These are phyloP conservation scores for Diaporthe capsici DNA, from an alignment of 2,329 filamentous ascomycete species.

Conservation along the genomic window DNA sequence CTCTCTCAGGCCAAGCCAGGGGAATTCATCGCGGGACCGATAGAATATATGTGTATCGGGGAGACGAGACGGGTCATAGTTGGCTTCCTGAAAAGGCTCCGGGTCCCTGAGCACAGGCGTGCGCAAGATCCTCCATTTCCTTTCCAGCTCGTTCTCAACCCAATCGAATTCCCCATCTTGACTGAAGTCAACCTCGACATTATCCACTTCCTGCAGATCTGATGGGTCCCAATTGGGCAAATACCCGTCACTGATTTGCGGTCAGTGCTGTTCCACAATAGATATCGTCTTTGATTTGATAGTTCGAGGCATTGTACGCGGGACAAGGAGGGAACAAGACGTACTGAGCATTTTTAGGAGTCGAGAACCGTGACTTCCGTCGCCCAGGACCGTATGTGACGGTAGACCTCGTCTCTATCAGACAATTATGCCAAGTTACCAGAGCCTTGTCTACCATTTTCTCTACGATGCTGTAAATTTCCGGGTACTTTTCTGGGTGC, in stretches of 20 bases:
- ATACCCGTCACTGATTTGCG: not conserved
- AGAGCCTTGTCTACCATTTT: conserved; percentile 34
- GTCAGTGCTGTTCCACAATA: not conserved
- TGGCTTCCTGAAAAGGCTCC: not conserved
- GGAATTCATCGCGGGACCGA: conserved; percentile 25
- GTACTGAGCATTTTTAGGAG: conserved; percentile 3
- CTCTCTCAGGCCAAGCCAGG: conserved; percentile 36
- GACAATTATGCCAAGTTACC: conserved; percentile 23
- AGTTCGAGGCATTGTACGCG: not conserved
- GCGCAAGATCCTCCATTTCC: conserved; percentile 37
- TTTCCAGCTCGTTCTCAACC: conserved; percentile 36
- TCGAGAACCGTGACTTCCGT: conserved; percentile 3
- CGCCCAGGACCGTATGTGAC: conserved; percentile 3
- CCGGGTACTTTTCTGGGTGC: conserved; percentile 38
- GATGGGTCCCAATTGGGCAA: conserved; percentile 17
- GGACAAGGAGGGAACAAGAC: not conserved
- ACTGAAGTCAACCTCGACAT: conserved; percentile 4
- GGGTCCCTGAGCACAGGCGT: conserved; percentile 24
- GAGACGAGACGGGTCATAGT: conserved; percentile 24
- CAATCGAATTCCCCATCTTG: conserved; percentile 12
- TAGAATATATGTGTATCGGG: not conserved
- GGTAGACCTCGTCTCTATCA: not conserved
- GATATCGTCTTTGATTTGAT: not conserved
- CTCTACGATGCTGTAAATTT: conserved; percentile 42
- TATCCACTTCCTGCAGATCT: not conserved